Conservation (phyloP, 495 filamentous ascomycete genomes). For the Sabuloglossum arenarium region DNA sequence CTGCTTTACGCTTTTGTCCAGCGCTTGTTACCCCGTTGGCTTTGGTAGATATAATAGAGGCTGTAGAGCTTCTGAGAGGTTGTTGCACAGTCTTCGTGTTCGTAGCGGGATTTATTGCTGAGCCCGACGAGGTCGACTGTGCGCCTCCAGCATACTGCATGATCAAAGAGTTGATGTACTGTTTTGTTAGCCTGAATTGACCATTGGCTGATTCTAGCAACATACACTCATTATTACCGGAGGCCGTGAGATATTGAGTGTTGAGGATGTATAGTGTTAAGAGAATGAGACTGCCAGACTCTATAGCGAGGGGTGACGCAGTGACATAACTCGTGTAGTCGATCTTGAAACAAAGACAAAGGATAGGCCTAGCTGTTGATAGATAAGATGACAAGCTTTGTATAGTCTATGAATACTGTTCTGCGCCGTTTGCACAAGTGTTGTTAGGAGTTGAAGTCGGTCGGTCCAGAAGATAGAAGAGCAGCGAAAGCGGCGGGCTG, state of each 20-base stretch:
- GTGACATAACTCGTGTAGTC: not conserved
- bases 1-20: conserved; percentile 5
- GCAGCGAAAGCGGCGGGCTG: not conserved
- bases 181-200: not conserved
- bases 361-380: not conserved
- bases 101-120: not conserved
- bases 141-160: not conserved
- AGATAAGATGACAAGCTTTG: not conserved
- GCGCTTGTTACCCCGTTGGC: not conserved
- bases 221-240: not conserved
- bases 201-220: not conserved
- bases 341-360: not conserved
- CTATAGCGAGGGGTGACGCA: not conserved
- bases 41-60: not conserved
- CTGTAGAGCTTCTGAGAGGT: not conserved
- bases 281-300: not conserved
- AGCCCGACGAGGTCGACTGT: not conserved
- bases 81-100: not conserved
- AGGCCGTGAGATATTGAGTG: not conserved
- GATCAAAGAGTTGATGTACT: not conserved
- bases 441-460: not conserved
- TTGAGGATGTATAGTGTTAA: not conserved
- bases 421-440: not conserved
- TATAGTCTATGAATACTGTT: not conserved
- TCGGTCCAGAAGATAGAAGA: not conserved